phyloP scores from a whole-genome alignment of 192 early-diverging fungal species.

The Rhizophlyctis rosea region DNA sequence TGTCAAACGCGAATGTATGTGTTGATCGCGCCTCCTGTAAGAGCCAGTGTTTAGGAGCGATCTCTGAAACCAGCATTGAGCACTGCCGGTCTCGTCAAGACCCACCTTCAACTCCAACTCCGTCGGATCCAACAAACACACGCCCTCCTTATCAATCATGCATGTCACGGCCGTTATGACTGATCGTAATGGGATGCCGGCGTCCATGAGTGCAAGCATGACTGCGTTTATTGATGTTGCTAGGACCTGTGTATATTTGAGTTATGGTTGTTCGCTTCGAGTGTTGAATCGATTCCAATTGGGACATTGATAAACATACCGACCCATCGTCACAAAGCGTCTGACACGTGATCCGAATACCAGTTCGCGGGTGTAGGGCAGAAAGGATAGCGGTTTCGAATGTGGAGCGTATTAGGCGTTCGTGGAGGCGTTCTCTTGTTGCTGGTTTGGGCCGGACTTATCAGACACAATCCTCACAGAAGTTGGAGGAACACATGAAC shows the following conservation, averaged over 20 bases:
- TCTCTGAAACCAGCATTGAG: neutral
- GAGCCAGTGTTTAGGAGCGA: neutral
- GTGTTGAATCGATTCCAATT: neutral
- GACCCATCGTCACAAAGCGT: conserved; percentile 81
- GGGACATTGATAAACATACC: conserved; percentile 41
- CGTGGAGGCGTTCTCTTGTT: conserved; percentile 72
- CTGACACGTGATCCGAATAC: conserved; percentile 84
- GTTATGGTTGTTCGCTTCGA: neutral
- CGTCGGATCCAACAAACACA: conserved; percentile 75
- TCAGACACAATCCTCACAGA: too few species aligned
- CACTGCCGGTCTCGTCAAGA: neutral
- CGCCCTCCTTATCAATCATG: conserved; percentile 56
- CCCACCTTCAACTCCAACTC: conserved; percentile 65
- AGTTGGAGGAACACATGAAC: neutral
- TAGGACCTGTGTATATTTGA: conserved; percentile 45
- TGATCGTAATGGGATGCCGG: conserved; percentile 76
- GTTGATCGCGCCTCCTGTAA: conserved; percentile 59
- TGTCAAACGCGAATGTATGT: conserved; percentile 85
- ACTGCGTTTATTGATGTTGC: conserved; percentile 81
- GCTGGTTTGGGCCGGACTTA: too few species aligned
- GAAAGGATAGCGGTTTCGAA: conserved; percentile 72
- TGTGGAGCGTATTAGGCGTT: conserved; percentile 65
- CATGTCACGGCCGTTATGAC: conserved; percentile 70
- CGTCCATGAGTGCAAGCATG: conserved; percentile 82
- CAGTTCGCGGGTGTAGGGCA: conserved; percentile 82